A percentile compares a stretch with the other conserved stretches of the same genome.
Conservation (phyloP, 371 early-diverging fungal species). For the Circinella umbellata region DNA sequence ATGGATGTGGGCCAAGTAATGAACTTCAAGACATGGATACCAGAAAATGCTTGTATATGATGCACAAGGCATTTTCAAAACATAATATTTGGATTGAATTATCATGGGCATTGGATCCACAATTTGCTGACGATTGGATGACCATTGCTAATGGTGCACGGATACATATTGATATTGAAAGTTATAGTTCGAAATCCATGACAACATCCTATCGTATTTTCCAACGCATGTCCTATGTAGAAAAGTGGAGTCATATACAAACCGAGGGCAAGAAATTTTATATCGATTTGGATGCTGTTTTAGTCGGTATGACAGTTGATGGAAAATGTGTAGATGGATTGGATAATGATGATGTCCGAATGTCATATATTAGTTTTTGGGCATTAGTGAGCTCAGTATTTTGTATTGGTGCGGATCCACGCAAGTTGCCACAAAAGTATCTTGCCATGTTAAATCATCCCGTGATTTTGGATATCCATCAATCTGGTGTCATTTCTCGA, state of each 20-base stretch:
- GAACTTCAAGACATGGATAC: slow-evolving; percentile 33
- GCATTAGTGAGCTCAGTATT: slow-evolving; percentile 41
- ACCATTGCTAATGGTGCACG: slow-evolving; percentile 32
- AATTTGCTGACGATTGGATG: slow-evolving; percentile 34
- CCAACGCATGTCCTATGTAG: slow-evolving; percentile 28
- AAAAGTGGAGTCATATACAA: slow-evolving; percentile 26
- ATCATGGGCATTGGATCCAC: slow-evolving; percentile 37
- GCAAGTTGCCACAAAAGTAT: slow-evolving; percentile 37
- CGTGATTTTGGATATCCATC: slow-evolving; percentile 31
- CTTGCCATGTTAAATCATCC: slow-evolving; percentile 35
- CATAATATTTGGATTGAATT: slow-evolving; percentile 40
- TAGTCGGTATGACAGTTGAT: slow-evolving; percentile 39
- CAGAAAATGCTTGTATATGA: slow-evolving; percentile 27
- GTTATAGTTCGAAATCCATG: slow-evolving; percentile 33
- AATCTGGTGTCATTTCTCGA: slow-evolving; percentile 31
- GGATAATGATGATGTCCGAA: slow-evolving; percentile 34
- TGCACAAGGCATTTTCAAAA: slow-evolving; percentile 23
- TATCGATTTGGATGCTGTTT: slow-evolving; percentile 36
- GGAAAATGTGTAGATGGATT: slow-evolving; percentile 40
- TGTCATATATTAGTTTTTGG: slow-evolving; percentile 41
- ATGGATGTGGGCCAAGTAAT: slow-evolving; percentile 41
- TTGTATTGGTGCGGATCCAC: slow-evolving; percentile 42
- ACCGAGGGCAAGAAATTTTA: slow-evolving; percentile 29
- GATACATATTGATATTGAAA: slow-evolving; percentile 38
- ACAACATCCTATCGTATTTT: slow-evolving; percentile 34